Evolutionary conservation across 1,284 basidiomycete genomes (phyloP).

Genomic region (Trametes sp.): DNA sequence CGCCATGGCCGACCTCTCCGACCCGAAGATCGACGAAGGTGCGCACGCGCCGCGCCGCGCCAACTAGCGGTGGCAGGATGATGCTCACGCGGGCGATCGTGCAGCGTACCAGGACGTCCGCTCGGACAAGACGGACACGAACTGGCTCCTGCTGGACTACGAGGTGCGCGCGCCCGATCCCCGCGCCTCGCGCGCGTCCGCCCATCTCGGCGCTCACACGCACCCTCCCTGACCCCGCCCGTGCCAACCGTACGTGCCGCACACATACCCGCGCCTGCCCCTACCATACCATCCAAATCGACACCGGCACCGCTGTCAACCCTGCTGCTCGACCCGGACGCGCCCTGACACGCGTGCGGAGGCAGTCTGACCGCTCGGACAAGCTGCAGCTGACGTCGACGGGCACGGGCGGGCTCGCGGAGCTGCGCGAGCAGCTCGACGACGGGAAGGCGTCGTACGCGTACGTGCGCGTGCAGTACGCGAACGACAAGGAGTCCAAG

Average conservation of each 20-base stretch:
- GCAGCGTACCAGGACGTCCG: slow-evolving; percentile 88
- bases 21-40: slow-evolving; percentile 83
- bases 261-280: not conserved
- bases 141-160: slow-evolving; percentile 89
- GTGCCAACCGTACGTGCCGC: not conserved
- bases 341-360: no score
- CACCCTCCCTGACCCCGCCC: not conserved
- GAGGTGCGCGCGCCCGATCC: slow-evolving; percentile 57
- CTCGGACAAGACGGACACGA: slow-evolving; percentile 81
- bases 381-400: slow-evolving; percentile 79
- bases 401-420: slow-evolving; percentile 79
- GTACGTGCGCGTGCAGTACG: slow-evolving; percentile 84
- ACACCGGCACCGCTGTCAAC: not conserved
- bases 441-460: slow-evolving; percentile 82
- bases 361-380: slow-evolving; percentile 86
- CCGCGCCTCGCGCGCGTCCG: slow-evolving; percentile 3
- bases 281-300: not conserved
- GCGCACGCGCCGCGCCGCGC: slow-evolving; percentile 29
- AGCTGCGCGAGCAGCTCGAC: slow-evolving; percentile 78
- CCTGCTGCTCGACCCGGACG: no score
- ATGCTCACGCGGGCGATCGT: slow-evolving; percentile 20
- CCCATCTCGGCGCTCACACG: slow-evolving; percentile 4
- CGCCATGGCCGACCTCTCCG: slow-evolving; percentile 84
- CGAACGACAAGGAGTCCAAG: slow-evolving; percentile 87
- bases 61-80: slow-evolving; percentile 14